A percentile compares a stretch with the other conserved stretches of the same genome.
These are phyloP conservation scores for Biscutella auriculata DNA, from an alignment of 441 rosid genomes.

Conservation along the genomic window DNA sequence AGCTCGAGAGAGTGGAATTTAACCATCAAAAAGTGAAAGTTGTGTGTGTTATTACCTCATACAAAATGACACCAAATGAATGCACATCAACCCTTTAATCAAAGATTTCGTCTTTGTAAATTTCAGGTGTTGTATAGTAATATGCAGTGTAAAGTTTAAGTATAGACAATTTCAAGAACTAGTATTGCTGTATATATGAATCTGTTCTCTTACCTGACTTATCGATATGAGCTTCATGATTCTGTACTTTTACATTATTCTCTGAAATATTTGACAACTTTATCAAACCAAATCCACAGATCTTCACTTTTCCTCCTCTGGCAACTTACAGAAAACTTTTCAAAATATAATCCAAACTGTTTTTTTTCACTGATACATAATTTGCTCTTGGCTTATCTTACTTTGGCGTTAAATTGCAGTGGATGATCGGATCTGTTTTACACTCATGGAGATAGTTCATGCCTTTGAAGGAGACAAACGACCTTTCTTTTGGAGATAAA, in stretches of 20 bases:
- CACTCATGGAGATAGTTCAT: conserved; percentile 90
- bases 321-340: conserved; percentile 85
- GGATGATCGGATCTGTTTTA: conserved; percentile 83
- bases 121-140: conserved; percentile 71
- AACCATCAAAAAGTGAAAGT: neutral
- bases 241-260: conserved; percentile 40
- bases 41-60: conserved; percentile 52
- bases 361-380: neutral
- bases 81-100: conserved; percentile 73
- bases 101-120: conserved; percentile 45
- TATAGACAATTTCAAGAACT: neutral
- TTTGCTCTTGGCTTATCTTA: conserved; percentile 36
- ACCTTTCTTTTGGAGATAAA: conserved; percentile 82
- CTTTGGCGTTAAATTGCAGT: conserved; percentile 84
- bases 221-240: conserved; percentile 34
- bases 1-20: neutral
- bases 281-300: conserved; percentile 81
- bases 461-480: conserved; percentile 79
- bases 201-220: conserved; percentile 40
- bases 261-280: conserved; percentile 46
- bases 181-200: neutral
- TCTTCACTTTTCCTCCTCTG: conserved; percentile 81
- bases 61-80: conserved; percentile 72
- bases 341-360: conserved; percentile 30
- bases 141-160: too few species aligned